These are phyloP conservation scores for Drechslera avenae DNA, from an alignment of 2,329 filamentous ascomycete genomes.

Conservation along the genomic window DNA sequence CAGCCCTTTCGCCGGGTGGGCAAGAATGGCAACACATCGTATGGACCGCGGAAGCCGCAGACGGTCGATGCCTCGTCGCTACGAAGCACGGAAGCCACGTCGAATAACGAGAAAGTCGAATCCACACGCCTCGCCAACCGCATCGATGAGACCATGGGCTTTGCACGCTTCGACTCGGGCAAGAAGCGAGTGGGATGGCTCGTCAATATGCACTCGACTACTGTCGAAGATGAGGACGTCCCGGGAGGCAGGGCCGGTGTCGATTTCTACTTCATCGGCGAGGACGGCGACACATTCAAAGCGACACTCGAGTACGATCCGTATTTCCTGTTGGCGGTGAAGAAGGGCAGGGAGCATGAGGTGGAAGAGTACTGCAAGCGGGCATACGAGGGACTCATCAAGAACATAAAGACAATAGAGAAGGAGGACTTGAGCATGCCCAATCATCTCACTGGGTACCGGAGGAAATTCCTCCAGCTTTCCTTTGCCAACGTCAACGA, in stretches of 20 bases:
- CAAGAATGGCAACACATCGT: constrained; percentile 49
- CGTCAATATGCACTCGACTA: constrained; percentile 90
- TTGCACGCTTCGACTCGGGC: constrained; percentile 86
- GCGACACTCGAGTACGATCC: constrained; percentile 95
- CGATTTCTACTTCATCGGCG: constrained; percentile 89
- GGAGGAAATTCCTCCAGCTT: constrained; percentile 84
- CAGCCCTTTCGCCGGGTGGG: constrained; percentile 52
- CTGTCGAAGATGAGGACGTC: constrained; percentile 80
- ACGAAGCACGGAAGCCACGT: constrained; percentile 80
- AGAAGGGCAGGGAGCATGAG: constrained; percentile 84
- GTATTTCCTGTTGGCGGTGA: constrained; percentile 91
- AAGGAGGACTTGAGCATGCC: constrained; percentile 96
- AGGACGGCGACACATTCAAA: constrained; percentile 86
- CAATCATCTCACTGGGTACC: constrained; percentile 91
- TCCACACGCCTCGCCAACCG: constrained; percentile 78
- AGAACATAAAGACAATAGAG: constrained; percentile 75
- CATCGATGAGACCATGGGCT: constrained; percentile 96
- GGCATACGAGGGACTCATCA: constrained; percentile 80
- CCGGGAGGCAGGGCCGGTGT: constrained; percentile 86
- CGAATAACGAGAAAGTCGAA: constrained; percentile 91
- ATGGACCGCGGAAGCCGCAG: constrained; percentile 65
- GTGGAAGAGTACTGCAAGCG: constrained; percentile 93
- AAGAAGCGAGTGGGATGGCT: constrained; percentile 89
- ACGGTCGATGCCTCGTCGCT: constrained; percentile 79
- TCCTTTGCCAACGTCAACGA: constrained; percentile 87